A percentile compares a stretch with the other conserved stretches of the same genome.
These are phyloP conservation scores for Metroxylon sagu DNA, from an alignment of 176 grass and related monocot genomes.

Conservation along the genomic window DNA sequence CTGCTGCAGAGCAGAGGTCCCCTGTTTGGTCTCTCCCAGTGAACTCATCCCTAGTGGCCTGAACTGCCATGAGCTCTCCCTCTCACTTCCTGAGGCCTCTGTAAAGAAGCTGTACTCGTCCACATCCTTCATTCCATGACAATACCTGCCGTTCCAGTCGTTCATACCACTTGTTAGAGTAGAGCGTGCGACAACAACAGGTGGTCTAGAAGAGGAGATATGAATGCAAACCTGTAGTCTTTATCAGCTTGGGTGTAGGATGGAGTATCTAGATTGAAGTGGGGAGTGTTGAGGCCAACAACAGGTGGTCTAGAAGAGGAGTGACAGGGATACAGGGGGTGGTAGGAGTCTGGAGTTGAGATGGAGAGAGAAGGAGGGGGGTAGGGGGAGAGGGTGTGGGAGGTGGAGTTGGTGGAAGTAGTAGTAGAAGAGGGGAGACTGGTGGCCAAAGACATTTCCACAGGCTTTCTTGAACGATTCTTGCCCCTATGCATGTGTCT, in stretches of 20 bases:
- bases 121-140: conserved; percentile 46
- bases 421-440: conserved; percentile 24
- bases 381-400: conserved; percentile 7
- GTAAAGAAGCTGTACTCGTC: conserved; percentile 79
- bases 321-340: no score
- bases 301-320: no score
- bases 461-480: conserved; percentile 99
- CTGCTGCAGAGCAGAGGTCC: conserved; percentile 1
- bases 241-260: conserved; percentile 43
- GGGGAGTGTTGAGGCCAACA: conserved; percentile 21
- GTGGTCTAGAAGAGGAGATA: neutral
- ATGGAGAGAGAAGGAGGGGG: neutral
- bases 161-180: neutral
- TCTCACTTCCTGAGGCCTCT: conserved; percentile 37
- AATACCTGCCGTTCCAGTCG: conserved; percentile 40
- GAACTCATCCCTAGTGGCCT: conserved; percentile 50
- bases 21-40: no score
- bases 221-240: conserved; percentile 23
- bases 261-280: conserved; percentile 31
- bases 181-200: neutral
- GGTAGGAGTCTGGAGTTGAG: no score
- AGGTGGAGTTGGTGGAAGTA: neutral
- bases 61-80: conserved; percentile 72
- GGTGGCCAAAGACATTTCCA: conserved; percentile 92
- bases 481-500: conserved; percentile 98